phyloP scores from a whole-genome alignment of 257 asterid genomes.

The Capsicum rhomboideum region DNA sequence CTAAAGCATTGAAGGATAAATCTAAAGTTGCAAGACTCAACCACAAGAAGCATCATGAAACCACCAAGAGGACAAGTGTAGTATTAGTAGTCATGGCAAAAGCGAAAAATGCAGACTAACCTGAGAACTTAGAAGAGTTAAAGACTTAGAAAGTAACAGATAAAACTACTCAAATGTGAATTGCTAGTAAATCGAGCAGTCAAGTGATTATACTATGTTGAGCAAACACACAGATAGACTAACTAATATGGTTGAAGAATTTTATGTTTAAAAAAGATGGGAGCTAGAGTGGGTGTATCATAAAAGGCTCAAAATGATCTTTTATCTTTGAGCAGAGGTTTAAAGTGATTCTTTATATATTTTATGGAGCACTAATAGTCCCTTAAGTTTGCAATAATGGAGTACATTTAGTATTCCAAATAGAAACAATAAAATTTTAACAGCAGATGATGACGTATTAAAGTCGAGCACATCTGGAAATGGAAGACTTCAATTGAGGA shows the following conservation, averaged over 20 bases:
- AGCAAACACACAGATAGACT: not conserved
- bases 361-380: too few species aligned
- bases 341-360: too few species aligned
- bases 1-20: too few species aligned
- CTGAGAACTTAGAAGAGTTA: not conserved
- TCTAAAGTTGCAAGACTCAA: too few species aligned
- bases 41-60: constrained; percentile 26
- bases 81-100: constrained; percentile 13
- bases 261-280: not conserved
- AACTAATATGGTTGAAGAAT: not conserved
- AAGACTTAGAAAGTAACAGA: not conserved
- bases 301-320: too few species aligned
- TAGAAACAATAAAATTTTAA: too few species aligned
- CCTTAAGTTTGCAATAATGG: too few species aligned
- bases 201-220: not conserved
- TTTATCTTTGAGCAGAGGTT: too few species aligned
- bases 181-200: not conserved
- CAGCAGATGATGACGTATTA: too few species aligned
- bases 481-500: too few species aligned
- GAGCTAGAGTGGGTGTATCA: not conserved
- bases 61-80: constrained; percentile 15
- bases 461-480: too few species aligned
- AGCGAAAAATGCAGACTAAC: not conserved
- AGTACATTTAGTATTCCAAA: too few species aligned
- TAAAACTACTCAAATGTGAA: not conserved